Conservation (phyloP, 2,329 filamentous ascomycete species). For the Sclerotinia nivalis region DNA sequence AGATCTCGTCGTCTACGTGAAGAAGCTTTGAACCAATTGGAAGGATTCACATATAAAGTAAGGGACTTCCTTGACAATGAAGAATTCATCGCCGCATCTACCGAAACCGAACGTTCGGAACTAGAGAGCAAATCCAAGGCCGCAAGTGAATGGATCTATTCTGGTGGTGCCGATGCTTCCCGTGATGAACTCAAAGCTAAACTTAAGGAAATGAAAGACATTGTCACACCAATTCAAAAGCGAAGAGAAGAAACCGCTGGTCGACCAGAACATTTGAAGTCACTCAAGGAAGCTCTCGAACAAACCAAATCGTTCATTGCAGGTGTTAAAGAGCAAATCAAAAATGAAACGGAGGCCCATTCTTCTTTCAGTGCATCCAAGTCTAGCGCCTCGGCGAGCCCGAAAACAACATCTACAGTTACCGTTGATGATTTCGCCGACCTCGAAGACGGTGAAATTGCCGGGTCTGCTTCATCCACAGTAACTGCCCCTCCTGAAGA, state of each 20-base stretch:
- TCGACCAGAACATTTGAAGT: constrained; percentile 68
- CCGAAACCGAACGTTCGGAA: constrained; percentile 62
- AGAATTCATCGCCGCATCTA: constrained; percentile 71
- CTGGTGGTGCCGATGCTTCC: constrained; percentile 74
- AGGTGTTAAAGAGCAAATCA: constrained; percentile 70
- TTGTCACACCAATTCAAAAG: constrained; percentile 75
- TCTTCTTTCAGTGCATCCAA: constrained; percentile 53
- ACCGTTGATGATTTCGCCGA: constrained; percentile 61
- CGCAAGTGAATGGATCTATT: constrained; percentile 88
- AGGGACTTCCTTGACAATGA: constrained; percentile 80
- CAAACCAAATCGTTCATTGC: constrained; percentile 70
- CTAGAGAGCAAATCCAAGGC: constrained; percentile 68
- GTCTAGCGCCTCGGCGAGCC: constrained; percentile 41
- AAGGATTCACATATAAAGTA: constrained; percentile 86
- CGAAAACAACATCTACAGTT: constrained; percentile 44
- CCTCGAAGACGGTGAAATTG: constrained; percentile 71
- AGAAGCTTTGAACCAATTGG: constrained; percentile 88
- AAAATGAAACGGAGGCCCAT: constrained; percentile 63
- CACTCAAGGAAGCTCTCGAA: constrained; percentile 69
- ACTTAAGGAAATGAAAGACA: constrained; percentile 72
- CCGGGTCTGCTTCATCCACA: constrained; percentile 34
- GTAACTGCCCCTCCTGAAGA: constrained; percentile 44
- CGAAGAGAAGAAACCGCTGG: constrained; percentile 70
- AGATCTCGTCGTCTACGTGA: constrained; percentile 73
- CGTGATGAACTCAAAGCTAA: constrained; percentile 74